Evolutionary conservation across 495 filamentous ascomycete genomes (phyloP).

Genomic region (Annulohypoxylon moriforme): DNA sequence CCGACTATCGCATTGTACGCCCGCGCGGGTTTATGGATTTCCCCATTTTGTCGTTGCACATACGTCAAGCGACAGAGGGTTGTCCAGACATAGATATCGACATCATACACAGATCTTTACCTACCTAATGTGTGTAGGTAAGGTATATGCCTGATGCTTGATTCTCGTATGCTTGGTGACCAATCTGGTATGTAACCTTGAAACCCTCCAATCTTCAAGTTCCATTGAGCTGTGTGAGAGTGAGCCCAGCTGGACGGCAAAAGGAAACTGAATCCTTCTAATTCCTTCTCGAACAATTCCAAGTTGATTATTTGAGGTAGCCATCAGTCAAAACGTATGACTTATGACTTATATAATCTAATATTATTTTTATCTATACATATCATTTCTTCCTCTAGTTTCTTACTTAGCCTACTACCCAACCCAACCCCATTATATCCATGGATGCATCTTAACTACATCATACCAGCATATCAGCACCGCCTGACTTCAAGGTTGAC

Average conservation of each 20-base stretch:
- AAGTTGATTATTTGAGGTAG: slow-evolving; percentile 1
- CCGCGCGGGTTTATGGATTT: slow-evolving; percentile 23
- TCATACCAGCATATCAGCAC: slow-evolving; percentile 7
- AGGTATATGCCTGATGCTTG: slow-evolving; percentile 3
- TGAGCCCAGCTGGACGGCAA: background rate
- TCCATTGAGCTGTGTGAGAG: slow-evolving; percentile 2
- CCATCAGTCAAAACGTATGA: background rate
- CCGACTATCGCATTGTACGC: slow-evolving; percentile 30
- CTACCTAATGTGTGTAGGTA: slow-evolving; percentile 26
- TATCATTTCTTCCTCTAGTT: too few relatives aligned
- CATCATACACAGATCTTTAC: slow-evolving; percentile 13
- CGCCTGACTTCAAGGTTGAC: slow-evolving; percentile 26
- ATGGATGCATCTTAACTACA: background rate
- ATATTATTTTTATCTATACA: background rate
- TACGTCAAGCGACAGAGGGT: slow-evolving; percentile 31
- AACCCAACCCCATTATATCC: background rate
- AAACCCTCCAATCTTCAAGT: background rate
- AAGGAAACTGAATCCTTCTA: slow-evolving; percentile 15
- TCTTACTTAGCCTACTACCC: background rate
- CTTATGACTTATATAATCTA: slow-evolving; percentile 6
- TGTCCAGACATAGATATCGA: slow-evolving; percentile 2
- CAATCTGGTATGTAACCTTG: slow-evolving; percentile 27
- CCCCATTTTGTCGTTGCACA: slow-evolving; percentile 29
- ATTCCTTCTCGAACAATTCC: slow-evolving; percentile 38
- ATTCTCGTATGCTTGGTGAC: slow-evolving; percentile 8